Evolutionary conservation across 768 basidiomycete species (phyloP), one percentile per base, ranked within the genome.

Genomic region (Phanerochaete carnosa): DNA sequence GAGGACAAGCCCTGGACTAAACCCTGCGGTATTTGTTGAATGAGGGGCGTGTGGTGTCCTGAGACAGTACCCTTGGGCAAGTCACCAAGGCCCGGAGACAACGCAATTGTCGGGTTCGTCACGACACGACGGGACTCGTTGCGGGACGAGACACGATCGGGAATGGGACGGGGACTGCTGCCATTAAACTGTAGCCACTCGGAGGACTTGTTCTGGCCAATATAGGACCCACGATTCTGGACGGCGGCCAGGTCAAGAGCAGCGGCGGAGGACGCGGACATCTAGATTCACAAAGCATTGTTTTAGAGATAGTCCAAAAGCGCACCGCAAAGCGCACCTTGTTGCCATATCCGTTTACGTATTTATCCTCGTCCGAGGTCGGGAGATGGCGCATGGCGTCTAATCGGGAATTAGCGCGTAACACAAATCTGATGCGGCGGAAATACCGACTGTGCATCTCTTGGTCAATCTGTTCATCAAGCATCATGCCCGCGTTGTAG

Each of bases 151-250:
- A 84, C 65, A 13, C 79, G 78, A 37, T 92, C 91, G 33, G 85
- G 84, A 29, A 78, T 82, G 19, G 39, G 39, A 43, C 39, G 39
- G 66, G 89, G 85, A 46, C 80, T 70, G 50, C 80, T 80, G 28
- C 83, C 83, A 49, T 84, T 78, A 74, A 94, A 97, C 72, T 94
- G 93, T 32, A 95, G 92, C 95, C 95, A 98, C 72, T 97, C 95
- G 1, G 94, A 94, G 9, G 91, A 80, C 71, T 87, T 89, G 69
- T 88, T 88, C 46, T 87, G 85, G 62, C 76, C 73, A 30, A 79
- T 70, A 61, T 85, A 85, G 51, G 83, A 84, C 52, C 82, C 75
- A 30, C 86, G 83, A 26, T 89, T 86, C 71, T 92, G 93, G 33
- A 92, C 82, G 53, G 94, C 92, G 16, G 96, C 95, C 37, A 98